Percentiles rank a stretch among this genome's conserved stretches.
phyloP scores from a whole-genome alignment of 306 rosid species.

The Cucurbita pepo region DNA sequence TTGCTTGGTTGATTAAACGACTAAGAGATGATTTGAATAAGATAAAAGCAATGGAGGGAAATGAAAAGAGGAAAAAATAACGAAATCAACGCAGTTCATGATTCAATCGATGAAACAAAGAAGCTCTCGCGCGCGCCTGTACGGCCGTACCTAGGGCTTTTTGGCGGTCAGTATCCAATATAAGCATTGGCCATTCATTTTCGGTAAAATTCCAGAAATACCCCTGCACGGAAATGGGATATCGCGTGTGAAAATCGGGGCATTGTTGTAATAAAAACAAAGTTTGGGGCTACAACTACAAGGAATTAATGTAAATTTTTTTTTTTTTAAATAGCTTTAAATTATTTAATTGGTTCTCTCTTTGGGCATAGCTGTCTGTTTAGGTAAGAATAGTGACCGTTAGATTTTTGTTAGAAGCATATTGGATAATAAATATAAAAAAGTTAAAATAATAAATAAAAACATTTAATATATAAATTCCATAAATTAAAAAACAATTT shows the following conservation, averaged over 20 bases:
- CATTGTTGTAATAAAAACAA: neutral
- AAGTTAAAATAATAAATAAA: too few species aligned
- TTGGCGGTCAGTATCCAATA: neutral
- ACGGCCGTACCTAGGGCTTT: conserved; percentile 1
- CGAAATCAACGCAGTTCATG: neutral
- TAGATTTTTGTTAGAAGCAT: neutral
- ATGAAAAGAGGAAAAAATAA: neutral
- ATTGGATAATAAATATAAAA: neutral
- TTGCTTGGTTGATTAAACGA: neutral
- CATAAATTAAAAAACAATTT: neutral
- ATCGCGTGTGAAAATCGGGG: neutral
- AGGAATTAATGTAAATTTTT: too few species aligned
- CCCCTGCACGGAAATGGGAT: neutral
- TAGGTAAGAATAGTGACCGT: neutral
- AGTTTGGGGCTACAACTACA: too few species aligned
- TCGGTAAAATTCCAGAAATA: neutral
- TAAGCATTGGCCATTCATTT: conserved; percentile 2
- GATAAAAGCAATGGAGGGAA: neutral
- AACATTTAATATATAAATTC: neutral
- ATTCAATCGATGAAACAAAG: neutral
- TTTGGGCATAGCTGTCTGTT: neutral
- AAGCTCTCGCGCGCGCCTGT: neutral
- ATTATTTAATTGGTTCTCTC: neutral
- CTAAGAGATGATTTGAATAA: neutral
- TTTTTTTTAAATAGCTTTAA: neutral